Evolutionary conservation across 2,329 filamentous ascomycete species (phyloP).

Genomic region (Capronia americana): DNA sequence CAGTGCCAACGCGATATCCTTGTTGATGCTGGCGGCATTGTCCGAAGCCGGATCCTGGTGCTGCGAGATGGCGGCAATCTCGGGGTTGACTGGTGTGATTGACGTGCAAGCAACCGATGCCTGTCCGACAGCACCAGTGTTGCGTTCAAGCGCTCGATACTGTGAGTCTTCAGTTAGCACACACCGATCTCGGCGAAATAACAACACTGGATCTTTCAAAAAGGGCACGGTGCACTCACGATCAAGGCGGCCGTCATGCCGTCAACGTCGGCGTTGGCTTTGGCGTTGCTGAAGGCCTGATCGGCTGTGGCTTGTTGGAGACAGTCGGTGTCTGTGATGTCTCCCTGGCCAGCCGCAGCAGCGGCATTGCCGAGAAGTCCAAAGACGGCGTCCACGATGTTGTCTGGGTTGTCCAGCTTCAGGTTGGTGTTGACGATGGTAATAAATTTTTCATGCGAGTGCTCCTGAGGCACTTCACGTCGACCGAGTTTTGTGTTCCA

Average conservation of each 20-base stretch:
- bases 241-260: constrained; percentile 63
- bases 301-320: constrained; percentile 65
- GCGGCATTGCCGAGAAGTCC: constrained; percentile 61
- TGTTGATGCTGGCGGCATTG: constrained; percentile 64
- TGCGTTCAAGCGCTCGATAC: constrained; percentile 64
- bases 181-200: neutral
- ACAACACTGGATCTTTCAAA: neutral
- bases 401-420: constrained; percentile 55
- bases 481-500: constrained; percentile 25
- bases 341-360: constrained; percentile 56
- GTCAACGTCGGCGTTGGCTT: constrained; percentile 58
- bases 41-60: constrained; percentile 71
- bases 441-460: constrained; percentile 61
- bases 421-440: constrained; percentile 53
- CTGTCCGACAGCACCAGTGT: constrained; percentile 64
- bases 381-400: constrained; percentile 59
- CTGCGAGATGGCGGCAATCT: constrained; percentile 68
- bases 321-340: constrained; percentile 62
- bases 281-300: constrained; percentile 67
- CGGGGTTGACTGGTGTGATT: constrained; percentile 65
- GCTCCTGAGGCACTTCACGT: constrained; percentile 65
- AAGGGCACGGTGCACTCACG: neutral
- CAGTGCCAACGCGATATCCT: constrained; percentile 64
- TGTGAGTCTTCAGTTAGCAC: neutral
- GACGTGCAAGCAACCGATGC: constrained; percentile 64